Base-by-base conservation (phyloP, 2,329 filamentous ascomycete species). In the Thelonectria blattea region DNA sequence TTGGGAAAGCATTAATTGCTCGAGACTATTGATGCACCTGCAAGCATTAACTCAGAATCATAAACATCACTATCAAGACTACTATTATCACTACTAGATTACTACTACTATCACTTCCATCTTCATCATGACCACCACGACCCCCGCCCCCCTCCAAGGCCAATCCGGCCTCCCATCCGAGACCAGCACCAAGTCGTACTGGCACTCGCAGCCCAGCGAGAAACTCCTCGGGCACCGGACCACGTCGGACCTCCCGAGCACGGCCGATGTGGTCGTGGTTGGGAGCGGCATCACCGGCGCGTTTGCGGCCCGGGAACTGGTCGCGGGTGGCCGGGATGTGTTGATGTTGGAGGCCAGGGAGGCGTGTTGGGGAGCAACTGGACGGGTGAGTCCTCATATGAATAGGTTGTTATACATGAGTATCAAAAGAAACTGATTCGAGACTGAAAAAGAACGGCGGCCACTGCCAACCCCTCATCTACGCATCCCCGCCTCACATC, bases 281-380 rank as follows among this genome's bases (percentile, higher is more conserved):
- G 91, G 91, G 41, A 91, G 86, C 69, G 91, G 91, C 22, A 91
- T 94, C 67, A 90, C 90, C 2, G 91, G 91, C n/a, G 78, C 87
- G 1, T 91, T 89, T 74, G 88, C 87, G 0, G 89, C 89, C 3
- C 82, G 86, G 64, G 87, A 85, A 70, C 78, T 92, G 52, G 83
- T 77, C 70, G 80, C 78, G 58, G 78, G 74, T 41, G 78, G 81
- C 5, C 77, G 82, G 60, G 80, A 76, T n/a, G 83, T 93, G 8
- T 80, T 93, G 6, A 83, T 93, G 79, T 80, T 94, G 5, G 91
- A 94, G 76, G 91, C 91, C 14, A 82, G 91, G 68, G 91, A 93
- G 78, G 90, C 88, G 4, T 93, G 91, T 71, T 93, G 86, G 85
- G 91, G 91, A 17, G 91, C 91, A n/a, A 94, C 91, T 1, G 91